Evolutionary conservation across 2,329 filamentous ascomycete species (phyloP), one percentile per base, ranked within the genome.

Genomic region (Trichophyton verrucosum): DNA sequence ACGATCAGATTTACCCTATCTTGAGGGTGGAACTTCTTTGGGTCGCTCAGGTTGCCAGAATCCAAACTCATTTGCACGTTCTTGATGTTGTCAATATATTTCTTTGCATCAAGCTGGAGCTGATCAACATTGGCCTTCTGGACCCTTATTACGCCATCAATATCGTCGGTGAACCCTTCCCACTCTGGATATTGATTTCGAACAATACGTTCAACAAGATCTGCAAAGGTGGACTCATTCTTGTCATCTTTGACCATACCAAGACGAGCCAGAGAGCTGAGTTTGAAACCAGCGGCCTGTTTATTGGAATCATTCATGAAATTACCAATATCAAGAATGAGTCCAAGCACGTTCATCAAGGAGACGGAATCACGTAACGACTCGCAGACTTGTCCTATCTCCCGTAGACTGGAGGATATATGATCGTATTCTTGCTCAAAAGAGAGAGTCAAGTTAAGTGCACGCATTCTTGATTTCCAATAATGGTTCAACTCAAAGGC

Each of bases 271-370:
- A 99, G 85, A 4, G 94, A 96, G 70, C 91, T 94, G 13, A 99
- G 84, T 78, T 99, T 99, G 86, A 99, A 99, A 64, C 94, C 94
- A 61, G 87, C 89, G 3, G 94, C 94, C 76, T 97, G 94, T 78
- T 99, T 99, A 77, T 96, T 97, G 60, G 91, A 87, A 72, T 97
- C 94, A 79, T 99, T 99, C 94, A 99, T 99, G 81, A 96, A 99
- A 75, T 99, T 99, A 74, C 94, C 94, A 70, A 99, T 96, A 73
- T 96, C 92, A 68, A 99, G 79, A 74, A 99, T 99, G 64, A 97
- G 81, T 62, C 92, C 91, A 61, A 99, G 83, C 55, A 99, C 91
- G 66, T 95, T 96, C 86, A 97, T 96, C 68, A 99, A 77, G 27
- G 90, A 88, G 27, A 95, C 90, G 1, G 91, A 96, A 71, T 95